Evolutionary conservation across 2,329 filamentous ascomycete genomes (phyloP).

Genomic region (Tricladium varicosporioides): DNA sequence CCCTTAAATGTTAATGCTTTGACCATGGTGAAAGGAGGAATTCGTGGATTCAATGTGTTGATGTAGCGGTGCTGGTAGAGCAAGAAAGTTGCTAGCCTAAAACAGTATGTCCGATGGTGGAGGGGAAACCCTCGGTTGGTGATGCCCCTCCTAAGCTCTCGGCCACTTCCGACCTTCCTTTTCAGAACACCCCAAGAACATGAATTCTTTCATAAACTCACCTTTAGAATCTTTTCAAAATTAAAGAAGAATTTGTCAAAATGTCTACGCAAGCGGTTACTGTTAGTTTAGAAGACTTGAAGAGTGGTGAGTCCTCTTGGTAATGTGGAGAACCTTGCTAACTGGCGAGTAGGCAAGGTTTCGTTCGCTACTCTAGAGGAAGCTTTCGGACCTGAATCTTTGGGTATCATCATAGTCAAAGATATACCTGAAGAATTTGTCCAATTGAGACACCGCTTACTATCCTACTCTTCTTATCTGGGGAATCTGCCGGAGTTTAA

Average conservation of each 20-base stretch:
- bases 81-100: neutral
- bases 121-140: neutral
- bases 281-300: conserved; percentile 60
- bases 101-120: neutral
- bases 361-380: conserved; percentile 67
- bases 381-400: conserved; percentile 85
- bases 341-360: conserved; percentile 53
- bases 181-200: neutral
- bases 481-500: conserved; percentile 60
- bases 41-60: neutral
- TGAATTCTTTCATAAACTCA: neutral
- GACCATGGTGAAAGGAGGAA: conserved; percentile 57
- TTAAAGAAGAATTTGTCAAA: neutral
- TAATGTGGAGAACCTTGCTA: conserved; percentile 8
- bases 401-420: conserved; percentile 92
- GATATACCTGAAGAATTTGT: conserved; percentile 73
- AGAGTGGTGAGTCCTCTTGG: conserved; percentile 46
- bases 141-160: neutral
- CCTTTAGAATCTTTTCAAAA: neutral
- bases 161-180: neutral
- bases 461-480: conserved; percentile 87
- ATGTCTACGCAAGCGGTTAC: conserved; percentile 38
- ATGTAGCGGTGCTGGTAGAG: neutral
- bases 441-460: conserved; percentile 66
- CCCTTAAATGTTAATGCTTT: conserved; percentile 95